These are phyloP conservation scores for Blumeria graminis DNA, from an alignment of 2,329 filamentous ascomycete species.

Conservation along the genomic window DNA sequence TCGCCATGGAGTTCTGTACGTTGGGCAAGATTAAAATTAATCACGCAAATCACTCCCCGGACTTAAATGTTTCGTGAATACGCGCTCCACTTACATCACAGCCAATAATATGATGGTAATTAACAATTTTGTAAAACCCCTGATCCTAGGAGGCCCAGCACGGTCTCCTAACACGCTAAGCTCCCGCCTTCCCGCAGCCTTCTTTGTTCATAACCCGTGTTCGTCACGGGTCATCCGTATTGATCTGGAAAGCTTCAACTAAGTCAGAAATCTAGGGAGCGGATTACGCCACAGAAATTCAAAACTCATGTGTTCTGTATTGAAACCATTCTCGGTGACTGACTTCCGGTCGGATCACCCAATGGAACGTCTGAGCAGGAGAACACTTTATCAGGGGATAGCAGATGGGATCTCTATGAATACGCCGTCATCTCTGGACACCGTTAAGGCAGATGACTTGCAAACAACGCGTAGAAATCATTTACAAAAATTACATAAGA, in stretches of 20 bases:
- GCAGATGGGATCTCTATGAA: constrained; percentile 8
- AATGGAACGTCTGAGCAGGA: constrained; percentile 7
- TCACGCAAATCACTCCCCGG: too few relatives aligned
- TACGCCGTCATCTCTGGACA: constrained; percentile 6
- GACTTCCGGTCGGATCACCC: constrained; percentile 13
- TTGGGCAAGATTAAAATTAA: too few relatives aligned
- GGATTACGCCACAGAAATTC: background rate
- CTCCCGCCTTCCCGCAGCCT: background rate
- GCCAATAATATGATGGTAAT: too few relatives aligned
- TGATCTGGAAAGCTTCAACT: background rate
- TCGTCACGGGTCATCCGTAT: background rate
- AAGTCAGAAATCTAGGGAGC: background rate
- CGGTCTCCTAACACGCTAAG: background rate
- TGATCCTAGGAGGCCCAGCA: too few relatives aligned
- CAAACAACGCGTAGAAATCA: background rate
- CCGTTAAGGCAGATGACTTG: constrained; percentile 9
- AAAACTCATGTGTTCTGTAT: constrained; percentile 10
- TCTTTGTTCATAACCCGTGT: background rate
- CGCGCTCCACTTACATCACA: too few relatives aligned
- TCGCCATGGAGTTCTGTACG: too few relatives aligned
- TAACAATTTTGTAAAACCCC: too few relatives aligned
- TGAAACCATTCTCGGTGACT: constrained; percentile 8
- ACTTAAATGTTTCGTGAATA: too few relatives aligned
- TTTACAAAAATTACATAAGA: background rate
- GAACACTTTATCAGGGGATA: constrained; percentile 6